Percentiles rank a stretch among this genome's conserved stretches.
Evolutionary conservation across 2,329 filamentous ascomycete genomes (phyloP).

Genomic region (Sporothrix protearum): DNA sequence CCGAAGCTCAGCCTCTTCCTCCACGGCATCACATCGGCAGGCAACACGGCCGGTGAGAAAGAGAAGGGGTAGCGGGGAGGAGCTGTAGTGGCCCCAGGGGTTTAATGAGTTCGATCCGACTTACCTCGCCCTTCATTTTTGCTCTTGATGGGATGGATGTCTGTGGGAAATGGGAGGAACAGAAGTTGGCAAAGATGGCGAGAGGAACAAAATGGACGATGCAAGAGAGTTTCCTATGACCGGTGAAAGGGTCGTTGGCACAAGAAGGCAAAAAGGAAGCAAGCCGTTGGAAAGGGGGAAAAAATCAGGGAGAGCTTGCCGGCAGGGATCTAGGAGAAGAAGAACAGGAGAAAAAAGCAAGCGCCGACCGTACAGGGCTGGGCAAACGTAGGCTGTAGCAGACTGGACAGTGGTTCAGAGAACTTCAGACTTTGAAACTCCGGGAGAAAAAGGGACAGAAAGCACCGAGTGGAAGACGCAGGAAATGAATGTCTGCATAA

Average conservation of each 20-base stretch:
- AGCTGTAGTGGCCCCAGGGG: slow-evolving; percentile 17
- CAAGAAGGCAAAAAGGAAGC: slow-evolving; percentile 10
- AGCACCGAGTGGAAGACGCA: neutral
- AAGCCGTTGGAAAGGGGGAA: neutral
- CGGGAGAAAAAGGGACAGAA: slow-evolving; percentile 4
- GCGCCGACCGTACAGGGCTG: neutral
- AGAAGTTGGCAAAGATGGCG: neutral
- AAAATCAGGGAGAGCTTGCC: slow-evolving; percentile 15
- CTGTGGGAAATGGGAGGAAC: neutral
- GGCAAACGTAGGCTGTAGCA: slow-evolving; percentile 12
- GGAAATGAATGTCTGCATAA: slow-evolving; percentile 13
- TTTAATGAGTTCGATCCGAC: slow-evolving; percentile 30
- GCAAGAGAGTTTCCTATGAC: neutral
- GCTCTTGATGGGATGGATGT: slow-evolving; percentile 21
- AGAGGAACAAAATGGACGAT: neutral
- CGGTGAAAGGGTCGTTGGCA: neutral
- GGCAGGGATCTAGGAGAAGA: neutral
- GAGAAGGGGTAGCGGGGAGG: slow-evolving; percentile 7
- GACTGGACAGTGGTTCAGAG: neutral
- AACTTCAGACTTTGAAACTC: neutral
- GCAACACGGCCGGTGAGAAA: neutral
- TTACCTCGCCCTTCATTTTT: slow-evolving; percentile 58
- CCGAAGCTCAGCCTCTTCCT: slow-evolving; percentile 9
- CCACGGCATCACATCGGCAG: neutral
- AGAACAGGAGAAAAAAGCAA: slow-evolving; percentile 1